Conservation (phyloP, 345 rosid species). For the Geranium brycei region DNA sequence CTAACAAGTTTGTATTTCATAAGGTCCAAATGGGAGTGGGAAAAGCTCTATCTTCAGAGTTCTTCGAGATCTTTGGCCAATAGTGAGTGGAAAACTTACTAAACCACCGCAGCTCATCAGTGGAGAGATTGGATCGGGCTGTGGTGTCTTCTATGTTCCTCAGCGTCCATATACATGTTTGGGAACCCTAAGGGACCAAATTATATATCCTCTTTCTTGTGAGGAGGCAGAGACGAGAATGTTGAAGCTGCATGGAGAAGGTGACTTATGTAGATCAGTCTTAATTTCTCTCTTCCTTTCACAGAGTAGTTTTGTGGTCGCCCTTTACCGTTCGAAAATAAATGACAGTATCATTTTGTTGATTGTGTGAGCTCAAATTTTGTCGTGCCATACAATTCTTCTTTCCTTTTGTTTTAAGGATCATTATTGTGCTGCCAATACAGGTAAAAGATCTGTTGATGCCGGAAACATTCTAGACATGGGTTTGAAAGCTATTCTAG, state of each 20-base stretch:
- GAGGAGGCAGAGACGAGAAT: conserved; percentile 63
- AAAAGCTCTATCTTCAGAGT: conserved; percentile 94
- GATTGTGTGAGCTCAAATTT: no score
- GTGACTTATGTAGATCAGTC: conserved; percentile 20
- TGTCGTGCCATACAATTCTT: not conserved
- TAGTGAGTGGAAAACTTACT: conserved; percentile 59
- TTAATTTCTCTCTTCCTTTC: not conserved
- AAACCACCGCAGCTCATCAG: conserved; percentile 50
- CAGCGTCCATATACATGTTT: conserved; percentile 92
- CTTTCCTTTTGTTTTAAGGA: not conserved
- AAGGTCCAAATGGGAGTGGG: conserved; percentile 99
- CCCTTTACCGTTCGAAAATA: no score
- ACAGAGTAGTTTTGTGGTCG: no score
- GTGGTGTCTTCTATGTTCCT: conserved; percentile 84
- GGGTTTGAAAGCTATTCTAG: conserved; percentile 54
- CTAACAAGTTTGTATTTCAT: not conserved
- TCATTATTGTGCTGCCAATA: conserved; percentile 5
- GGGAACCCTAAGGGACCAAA: conserved; percentile 97
- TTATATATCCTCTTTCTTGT: conserved; percentile 84
- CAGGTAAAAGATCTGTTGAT: conserved; percentile 34
- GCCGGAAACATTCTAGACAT: conserved; percentile 35
- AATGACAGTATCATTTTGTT: no score
- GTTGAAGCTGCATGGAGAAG: conserved; percentile 35
- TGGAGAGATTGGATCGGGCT: conserved; percentile 36
- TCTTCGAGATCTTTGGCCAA: conserved; percentile 94